Evolutionary conservation across 495 filamentous ascomycete species (phyloP), one percentile per base, ranked within the genome.

Genomic region (Penicillium fimorum): DNA sequence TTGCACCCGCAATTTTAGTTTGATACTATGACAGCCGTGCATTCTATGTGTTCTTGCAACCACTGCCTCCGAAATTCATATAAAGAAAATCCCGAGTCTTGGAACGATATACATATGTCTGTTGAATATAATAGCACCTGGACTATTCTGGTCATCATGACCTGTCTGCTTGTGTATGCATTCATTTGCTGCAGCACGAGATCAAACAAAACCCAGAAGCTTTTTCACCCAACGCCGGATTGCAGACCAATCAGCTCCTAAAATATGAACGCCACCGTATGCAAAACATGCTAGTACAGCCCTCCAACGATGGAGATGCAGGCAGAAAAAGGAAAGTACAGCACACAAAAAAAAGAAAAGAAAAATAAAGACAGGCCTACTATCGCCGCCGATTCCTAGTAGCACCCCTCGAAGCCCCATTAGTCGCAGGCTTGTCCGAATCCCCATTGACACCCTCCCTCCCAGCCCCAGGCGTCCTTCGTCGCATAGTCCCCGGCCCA

Each of bases 401-500:
- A 27, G 33, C 24, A 30, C 44, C 44, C 24, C 27, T 30, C 15
- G 44, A 47, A 47, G 44, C 13, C 13, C 35, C 27, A 22, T 47
- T 40, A 24, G 20, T 35, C 17, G 41, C 48, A 18, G 44, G 24
- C 46, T 56, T 60, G 25, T 50, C 47, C 10, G 32, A 29, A 20
- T 50, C 57, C 25, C 47, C 56, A 47, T 71, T 75, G 15, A 72
- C 47, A 30, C 15, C 73, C 53, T 82, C 80, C 30, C 74, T 73
- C 6, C 77, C 80, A 25, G 77, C 75, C 2, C 82, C 82, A 17
- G 86, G 84, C 58, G 86, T 91, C 59, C 90, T 87, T 18, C 89
- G 76, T 40, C 92, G 77, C 78, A 92, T 87, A 33, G 91, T 93
- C 0, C 92, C 92, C 0, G 90, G 84, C 0, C 88, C 89, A 50